phyloP scores from a whole-genome alignment of 257 asterid species.

The Solanum sejunctum region DNA sequence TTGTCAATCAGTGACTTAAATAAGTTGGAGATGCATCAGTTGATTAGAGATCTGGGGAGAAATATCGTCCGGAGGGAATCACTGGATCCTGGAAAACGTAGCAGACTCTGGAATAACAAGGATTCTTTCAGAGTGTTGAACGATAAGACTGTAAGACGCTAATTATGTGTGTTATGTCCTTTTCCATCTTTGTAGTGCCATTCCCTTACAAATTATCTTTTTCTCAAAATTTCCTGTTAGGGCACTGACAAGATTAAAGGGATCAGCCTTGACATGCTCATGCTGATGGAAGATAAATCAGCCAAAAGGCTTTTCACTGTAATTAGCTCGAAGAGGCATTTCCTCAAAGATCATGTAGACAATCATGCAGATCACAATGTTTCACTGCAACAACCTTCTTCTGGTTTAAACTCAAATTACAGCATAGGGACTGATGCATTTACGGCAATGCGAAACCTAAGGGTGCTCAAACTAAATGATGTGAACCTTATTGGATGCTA shows the following conservation, averaged over 20 bases:
- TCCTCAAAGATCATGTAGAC: neutral
- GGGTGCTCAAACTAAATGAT: conserved; percentile 2
- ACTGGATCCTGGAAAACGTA: conserved; percentile 2
- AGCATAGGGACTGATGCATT: conserved; percentile 1
- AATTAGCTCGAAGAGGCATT: neutral
- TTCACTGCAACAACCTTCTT: neutral
- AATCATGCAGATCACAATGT: neutral
- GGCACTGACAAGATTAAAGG: conserved; percentile 9
- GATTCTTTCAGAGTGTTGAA: neutral
- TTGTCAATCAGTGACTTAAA: neutral
- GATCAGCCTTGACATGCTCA: conserved; percentile 1
- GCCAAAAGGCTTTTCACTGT: neutral
- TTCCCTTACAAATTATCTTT: neutral
- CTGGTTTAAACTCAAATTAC: neutral
- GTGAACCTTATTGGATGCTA: conserved; percentile 4
- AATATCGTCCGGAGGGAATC: neutral
- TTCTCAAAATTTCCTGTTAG: neutral
- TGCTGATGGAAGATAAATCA: neutral
- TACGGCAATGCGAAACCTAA: conserved; percentile 2
- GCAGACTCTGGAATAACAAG: neutral
- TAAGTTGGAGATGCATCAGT: neutral
- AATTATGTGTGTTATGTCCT: neutral
- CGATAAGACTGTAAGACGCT: neutral
- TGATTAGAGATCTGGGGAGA: conserved; percentile 3
- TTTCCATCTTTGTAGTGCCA: neutral